Evolutionary conservation across 1,284 basidiomycete genomes (phyloP), one percentile per base, ranked within the genome.

Genomic region (Apiotrichum brassicae): DNA sequence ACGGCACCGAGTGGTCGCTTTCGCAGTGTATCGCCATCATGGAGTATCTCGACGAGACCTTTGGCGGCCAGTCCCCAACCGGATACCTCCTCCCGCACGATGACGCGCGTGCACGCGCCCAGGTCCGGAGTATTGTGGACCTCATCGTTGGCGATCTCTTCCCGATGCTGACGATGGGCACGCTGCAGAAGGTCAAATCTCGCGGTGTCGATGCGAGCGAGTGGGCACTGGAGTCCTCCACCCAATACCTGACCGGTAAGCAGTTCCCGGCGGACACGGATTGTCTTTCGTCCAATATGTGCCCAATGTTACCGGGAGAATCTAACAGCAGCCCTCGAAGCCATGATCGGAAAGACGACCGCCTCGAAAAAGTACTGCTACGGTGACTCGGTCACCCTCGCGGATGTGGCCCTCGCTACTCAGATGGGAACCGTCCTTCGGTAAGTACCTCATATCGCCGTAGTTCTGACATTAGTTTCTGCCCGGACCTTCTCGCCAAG

Each of bases 11-110:
- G 34, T 56, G 54, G 54, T 18, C 19, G 22, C 44, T 56, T 12
- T 37, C 48, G 24, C 54, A 56, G 46, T 42, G 40, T n/a, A 46
- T 46, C 9, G 51, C 51, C 11, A 56, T 56, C 35, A 44, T 56
- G 32, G 54, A 56, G 48, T 56, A 49, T 34, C 33, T 56, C 25
- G 54, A 56, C 39, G 54, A 49, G 28, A 30, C 20, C 33, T 50
- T 24, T 13, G 53, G 53, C 23, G 19, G 19, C 1, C 1, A 16
- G 20, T 46, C 46, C 14, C 25, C 37, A 14, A 18, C 23, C 3
- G 51, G 51, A 6, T 22, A 23, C 16, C 51, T 56, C 0, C 43
- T 56, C 23, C 54, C 54, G 1, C 25, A n/a, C 30, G 23, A 34
- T n/a, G 44, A 37, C 34, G 40, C 48, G 16, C 20, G 30, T 23